Percentiles rank a stretch among this genome's conserved stretches.
phyloP scores from a whole-genome alignment of 352 stramenopile genomes.

The Pythium guiyangense region DNA sequence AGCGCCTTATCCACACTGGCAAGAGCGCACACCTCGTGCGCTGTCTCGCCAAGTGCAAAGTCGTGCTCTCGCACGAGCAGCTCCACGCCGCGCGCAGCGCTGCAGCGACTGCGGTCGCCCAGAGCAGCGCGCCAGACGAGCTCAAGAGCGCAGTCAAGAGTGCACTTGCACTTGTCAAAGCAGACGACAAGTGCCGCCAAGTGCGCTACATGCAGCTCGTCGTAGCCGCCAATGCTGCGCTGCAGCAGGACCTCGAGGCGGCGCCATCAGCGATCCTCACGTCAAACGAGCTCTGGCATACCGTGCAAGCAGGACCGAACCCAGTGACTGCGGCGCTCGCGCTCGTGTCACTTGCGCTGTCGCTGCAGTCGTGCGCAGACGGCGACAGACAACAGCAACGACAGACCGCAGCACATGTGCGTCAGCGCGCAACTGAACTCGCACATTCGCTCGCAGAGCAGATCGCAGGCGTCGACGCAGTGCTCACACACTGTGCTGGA shows the following conservation, averaged over 20 bases:
- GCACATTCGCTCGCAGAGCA: background rate
- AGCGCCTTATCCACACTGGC: slow-evolving; percentile 5
- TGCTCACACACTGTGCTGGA: slow-evolving; percentile 3
- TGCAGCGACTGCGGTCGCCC: background rate
- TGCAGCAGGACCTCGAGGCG: slow-evolving; percentile 5
- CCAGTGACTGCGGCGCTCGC: slow-evolving; percentile 7
- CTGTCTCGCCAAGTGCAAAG: slow-evolving; percentile 10
- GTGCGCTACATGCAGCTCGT: slow-evolving; percentile 16
- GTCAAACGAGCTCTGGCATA: slow-evolving; percentile 2
- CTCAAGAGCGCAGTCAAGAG: slow-evolving; percentile 6
- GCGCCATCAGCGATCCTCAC: slow-evolving; percentile 5
- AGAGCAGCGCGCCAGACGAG: background rate
- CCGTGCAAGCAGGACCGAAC: slow-evolving; percentile 6
- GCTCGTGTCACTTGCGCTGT: slow-evolving; percentile 6
- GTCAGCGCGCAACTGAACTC: slow-evolving; percentile 2
- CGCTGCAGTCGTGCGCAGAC: background rate
- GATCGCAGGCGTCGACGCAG: slow-evolving; percentile 2
- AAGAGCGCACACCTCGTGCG: slow-evolving; percentile 8
- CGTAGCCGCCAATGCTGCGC: slow-evolving; percentile 3
- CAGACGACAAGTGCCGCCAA: slow-evolving; percentile 6
- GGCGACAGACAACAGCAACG: background rate
- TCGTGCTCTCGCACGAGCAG: slow-evolving; percentile 10
- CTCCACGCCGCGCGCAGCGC: background rate
- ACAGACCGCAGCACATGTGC: background rate
- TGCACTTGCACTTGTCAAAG: background rate